phyloP scores from a whole-genome alignment of 1,284 basidiomycete species.

The Cryptococcus sp. region DNA sequence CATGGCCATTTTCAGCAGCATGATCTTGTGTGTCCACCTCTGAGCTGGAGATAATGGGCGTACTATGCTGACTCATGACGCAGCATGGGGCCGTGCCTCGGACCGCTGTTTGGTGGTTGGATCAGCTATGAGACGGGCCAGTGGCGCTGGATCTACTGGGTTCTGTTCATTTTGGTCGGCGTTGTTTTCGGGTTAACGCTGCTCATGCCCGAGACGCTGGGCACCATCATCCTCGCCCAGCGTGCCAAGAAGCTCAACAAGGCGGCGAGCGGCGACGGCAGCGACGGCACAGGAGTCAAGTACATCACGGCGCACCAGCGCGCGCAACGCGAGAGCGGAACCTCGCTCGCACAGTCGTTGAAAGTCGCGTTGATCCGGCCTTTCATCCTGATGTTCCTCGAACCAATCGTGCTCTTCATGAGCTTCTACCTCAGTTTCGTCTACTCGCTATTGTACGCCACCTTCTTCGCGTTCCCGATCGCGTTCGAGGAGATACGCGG shows the following conservation, averaged over 20 bases:
- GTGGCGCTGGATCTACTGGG: conserved; percentile 57
- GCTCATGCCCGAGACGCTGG: conserved; percentile 53
- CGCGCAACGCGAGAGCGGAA: conserved; percentile 19
- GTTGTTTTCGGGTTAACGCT: conserved; percentile 40
- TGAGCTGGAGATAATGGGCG: conserved; percentile 21
- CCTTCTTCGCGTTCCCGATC: conserved; percentile 51
- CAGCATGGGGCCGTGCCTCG: conserved; percentile 53
- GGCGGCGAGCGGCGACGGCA: conserved; percentile 41
- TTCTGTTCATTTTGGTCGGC: conserved; percentile 49
- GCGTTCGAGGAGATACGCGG: conserved; percentile 50
- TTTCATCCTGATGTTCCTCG: conserved; percentile 52
- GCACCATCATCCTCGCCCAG: conserved; percentile 47
- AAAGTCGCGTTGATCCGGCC: conserved; percentile 51
- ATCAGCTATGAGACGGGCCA: conserved; percentile 40
- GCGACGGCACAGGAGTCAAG: no score
- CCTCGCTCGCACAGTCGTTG: conserved; percentile 30
- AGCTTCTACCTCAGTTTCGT: conserved; percentile 56
- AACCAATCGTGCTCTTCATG: conserved; percentile 55
- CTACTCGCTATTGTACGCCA: conserved; percentile 51
- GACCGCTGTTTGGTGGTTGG: conserved; percentile 52
- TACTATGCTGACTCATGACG: neutral
- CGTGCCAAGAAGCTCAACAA: conserved; percentile 48
- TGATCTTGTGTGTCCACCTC: conserved; percentile 26
- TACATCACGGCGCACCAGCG: conserved; percentile 44
- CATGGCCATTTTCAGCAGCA: conserved; percentile 53